Evolutionary conservation across 2,329 filamentous ascomycete genomes (phyloP), one percentile per base, ranked within the genome.

Genomic region (Pestalotiopsis sp.): DNA sequence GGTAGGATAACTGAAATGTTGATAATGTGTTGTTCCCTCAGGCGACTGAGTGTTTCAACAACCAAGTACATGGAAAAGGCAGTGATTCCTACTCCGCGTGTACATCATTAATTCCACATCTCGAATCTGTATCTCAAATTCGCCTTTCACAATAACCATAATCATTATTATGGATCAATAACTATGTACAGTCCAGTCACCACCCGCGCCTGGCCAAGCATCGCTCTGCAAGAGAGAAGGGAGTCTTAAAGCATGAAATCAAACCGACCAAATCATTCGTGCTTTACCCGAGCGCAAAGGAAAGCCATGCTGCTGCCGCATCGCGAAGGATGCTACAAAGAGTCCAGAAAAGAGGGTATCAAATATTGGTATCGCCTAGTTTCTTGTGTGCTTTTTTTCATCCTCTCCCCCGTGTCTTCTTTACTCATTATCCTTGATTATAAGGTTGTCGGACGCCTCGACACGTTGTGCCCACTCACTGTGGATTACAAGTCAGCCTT

Each of bases 381-480:
- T 55, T 66, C 63, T 39, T 26, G 14, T 61, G 14, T 40, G 26
- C 26, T 35, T 13, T 35, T 61, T 26, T 22, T 61, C 14, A 6
- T 17, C 26, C 38, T n/a, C 57, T 22, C 26, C 55, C 26, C 60
- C 57, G 11, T 35, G 65, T 67, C 30, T 44, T 26, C 48, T 38
- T 67, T 56, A 62, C 20, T 60, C 62, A 26, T 79, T 77, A 58
- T 80, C 81, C 77, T 89, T 91, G 65, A 82, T 74, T 73, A 92
- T 91, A 69, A 92, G 80, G 67, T 86, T 86, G 55, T 92, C 90
- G 2, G 85, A 83, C 26, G 88, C 83, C 68, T 83, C 83, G 55
- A 90, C 88, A 67, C 89, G 82, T 75, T 91, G 89, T 48, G 89
- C 90, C 89, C 89, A 92, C 81, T 90, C 88, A 26, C 88, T 90